These are phyloP conservation scores for Limnomonas spitsbergensis DNA, from an alignment of 139 green algal genomes.

Conservation along the genomic window DNA sequence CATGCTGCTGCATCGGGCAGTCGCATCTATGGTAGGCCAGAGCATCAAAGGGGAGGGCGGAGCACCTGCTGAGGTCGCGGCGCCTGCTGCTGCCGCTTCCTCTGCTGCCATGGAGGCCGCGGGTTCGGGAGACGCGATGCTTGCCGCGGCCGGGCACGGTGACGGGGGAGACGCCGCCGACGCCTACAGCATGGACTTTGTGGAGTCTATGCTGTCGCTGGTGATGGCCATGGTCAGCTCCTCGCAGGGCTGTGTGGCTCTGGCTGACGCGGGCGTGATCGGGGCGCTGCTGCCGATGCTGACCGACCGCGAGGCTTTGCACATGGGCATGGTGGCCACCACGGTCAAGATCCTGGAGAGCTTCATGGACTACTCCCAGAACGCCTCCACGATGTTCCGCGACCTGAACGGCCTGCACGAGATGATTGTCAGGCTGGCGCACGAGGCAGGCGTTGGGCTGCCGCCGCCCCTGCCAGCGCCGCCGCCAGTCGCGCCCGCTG, in stretches of 20 bases:
- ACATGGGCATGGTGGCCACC: conserved; percentile 67
- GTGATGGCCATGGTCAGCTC: conserved; percentile 68
- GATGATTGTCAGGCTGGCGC: conserved; percentile 68
- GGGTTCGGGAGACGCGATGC: not conserved
- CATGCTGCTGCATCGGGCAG: conserved; percentile 68
- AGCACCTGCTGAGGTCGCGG: not conserved
- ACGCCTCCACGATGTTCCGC: conserved; percentile 66
- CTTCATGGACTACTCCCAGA: conserved; percentile 82
- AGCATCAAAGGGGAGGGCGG: not conserved
- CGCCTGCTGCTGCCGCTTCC: not conserved
- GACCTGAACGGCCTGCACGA: conserved; percentile 77
- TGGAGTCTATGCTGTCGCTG: conserved; percentile 82
- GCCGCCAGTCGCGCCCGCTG: not conserved
- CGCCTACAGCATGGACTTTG: conserved; percentile 48
- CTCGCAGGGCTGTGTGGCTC: conserved; percentile 60
- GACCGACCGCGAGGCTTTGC: conserved; percentile 38
- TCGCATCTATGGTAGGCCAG: not conserved
- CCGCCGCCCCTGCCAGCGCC: not conserved
- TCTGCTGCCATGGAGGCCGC: not conserved
- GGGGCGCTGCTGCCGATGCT: conserved; percentile 83
- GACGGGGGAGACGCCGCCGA: not conserved
- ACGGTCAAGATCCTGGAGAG: conserved; percentile 79
- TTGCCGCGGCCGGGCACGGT: not conserved
- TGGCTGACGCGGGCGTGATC: conserved; percentile 82
- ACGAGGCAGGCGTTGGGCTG: conserved; percentile 52